These are phyloP conservation scores for Sarocladiaceae sp. DNA, from an alignment of 2,329 filamentous ascomycete species.

Conservation along the genomic window DNA sequence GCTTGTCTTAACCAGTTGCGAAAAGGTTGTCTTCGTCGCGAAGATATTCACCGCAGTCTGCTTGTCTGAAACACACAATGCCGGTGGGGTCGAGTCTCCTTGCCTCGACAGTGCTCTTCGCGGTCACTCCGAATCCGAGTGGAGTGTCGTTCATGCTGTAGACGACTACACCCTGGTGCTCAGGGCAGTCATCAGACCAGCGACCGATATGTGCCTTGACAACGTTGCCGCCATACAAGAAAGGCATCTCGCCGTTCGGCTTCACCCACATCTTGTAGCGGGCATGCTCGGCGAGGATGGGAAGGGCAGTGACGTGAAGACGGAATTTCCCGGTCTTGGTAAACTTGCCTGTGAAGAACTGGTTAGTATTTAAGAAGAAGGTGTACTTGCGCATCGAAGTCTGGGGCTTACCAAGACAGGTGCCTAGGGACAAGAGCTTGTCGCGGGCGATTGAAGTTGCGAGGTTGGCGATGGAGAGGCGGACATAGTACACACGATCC, in stretches of 20 bases:
- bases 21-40: slow-evolving; percentile 72
- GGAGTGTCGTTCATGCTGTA: slow-evolving; percentile 90
- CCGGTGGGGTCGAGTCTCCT: slow-evolving; percentile 84
- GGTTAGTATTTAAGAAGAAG: background rate
- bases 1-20: slow-evolving; percentile 42
- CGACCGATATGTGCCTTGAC: slow-evolving; percentile 57
- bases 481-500: slow-evolving; percentile 86
- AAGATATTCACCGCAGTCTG: slow-evolving; percentile 91
- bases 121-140: slow-evolving; percentile 89
- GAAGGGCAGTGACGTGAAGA: slow-evolving; percentile 84
- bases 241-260: slow-evolving; percentile 95
- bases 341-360: slow-evolving; percentile 65
- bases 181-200: slow-evolving; percentile 22
- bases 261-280: slow-evolving; percentile 98
- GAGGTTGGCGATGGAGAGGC: slow-evolving; percentile 83
- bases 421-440: slow-evolving; percentile 81
- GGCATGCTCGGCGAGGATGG: slow-evolving; percentile 84
- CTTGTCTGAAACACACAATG: slow-evolving; percentile 85
- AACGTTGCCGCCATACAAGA: slow-evolving; percentile 89
- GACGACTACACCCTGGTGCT: slow-evolving; percentile 79
- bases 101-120: slow-evolving; percentile 80
- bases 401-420: slow-evolving; percentile 60
- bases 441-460: slow-evolving; percentile 81
- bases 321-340: slow-evolving; percentile 96
- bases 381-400: background rate